These are phyloP conservation scores for Bretschneidera sinensis DNA, from an alignment of 345 rosid genomes.

Conservation along the genomic window DNA sequence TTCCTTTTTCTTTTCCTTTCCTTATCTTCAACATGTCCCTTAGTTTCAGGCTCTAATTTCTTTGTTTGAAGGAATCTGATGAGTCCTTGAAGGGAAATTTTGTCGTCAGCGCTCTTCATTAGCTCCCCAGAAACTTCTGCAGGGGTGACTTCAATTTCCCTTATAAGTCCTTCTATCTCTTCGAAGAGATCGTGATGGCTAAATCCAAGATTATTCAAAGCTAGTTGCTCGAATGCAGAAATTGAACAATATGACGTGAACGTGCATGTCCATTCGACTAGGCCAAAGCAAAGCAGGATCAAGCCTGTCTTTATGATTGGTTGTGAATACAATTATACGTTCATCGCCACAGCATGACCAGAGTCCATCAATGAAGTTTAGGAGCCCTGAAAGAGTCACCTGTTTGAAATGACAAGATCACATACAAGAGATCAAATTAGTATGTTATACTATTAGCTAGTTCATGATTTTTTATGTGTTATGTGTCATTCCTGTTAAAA, in stretches of 20 bases:
- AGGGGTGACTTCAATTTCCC: constrained; percentile 25
- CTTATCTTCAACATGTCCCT: too few relatives aligned
- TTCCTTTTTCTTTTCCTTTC: too few relatives aligned
- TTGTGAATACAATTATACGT: constrained; percentile 44
- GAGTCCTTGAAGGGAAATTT: constrained; percentile 18
- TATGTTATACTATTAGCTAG: too few relatives aligned
- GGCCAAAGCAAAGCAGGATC: constrained; percentile 39
- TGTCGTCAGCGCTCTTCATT: constrained; percentile 25
- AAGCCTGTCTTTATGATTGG: constrained; percentile 33
- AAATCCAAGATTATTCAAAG: constrained; percentile 25
- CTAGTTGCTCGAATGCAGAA: constrained; percentile 38
- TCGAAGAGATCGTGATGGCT: constrained; percentile 18
- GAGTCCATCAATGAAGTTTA: constrained; percentile 38
- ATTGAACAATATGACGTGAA: constrained; percentile 36
- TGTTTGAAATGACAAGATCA: constrained; percentile 4
- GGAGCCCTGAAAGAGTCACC: constrained; percentile 39
- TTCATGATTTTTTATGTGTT: too few relatives aligned
- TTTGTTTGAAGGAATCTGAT: constrained; percentile 26
- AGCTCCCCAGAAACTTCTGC: constrained; percentile 41
- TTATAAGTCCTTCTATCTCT: constrained; percentile 22
- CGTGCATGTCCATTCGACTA: constrained; percentile 35
- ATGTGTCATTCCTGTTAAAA: too few relatives aligned
- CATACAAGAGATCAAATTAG: too few relatives aligned
- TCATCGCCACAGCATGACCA: constrained; percentile 44
- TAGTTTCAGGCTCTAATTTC: background rate